These are phyloP conservation scores for Symbiodinium natans DNA, from an alignment of 73 alveolate genomes.

Conservation along the genomic window DNA sequence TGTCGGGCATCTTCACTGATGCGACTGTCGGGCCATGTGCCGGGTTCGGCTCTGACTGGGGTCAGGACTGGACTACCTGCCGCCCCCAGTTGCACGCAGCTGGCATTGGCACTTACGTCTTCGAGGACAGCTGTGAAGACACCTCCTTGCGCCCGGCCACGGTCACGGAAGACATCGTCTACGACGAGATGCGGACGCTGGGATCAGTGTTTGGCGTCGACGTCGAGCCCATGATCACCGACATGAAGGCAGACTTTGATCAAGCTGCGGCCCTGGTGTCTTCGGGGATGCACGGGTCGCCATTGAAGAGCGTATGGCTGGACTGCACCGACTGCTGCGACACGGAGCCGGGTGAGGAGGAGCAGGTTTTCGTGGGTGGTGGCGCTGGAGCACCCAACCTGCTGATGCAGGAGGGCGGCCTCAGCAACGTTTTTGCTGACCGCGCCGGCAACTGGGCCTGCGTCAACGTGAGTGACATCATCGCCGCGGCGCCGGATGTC, in stretches of 20 bases:
- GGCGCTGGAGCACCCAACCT: neutral
- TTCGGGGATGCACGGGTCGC: neutral
- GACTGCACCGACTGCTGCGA: constrained; percentile 9
- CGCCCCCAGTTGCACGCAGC: constrained; percentile 16
- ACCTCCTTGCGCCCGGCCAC: neutral
- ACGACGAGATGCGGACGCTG: neutral
- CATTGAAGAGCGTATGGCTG: constrained; percentile 30
- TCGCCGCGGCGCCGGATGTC: neutral
- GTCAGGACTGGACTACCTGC: neutral
- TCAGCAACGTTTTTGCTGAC: neutral
- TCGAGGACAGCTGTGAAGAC: constrained; percentile 17
- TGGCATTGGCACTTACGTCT: neutral
- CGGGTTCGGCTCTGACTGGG: constrained; percentile 1
- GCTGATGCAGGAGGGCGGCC: neutral
- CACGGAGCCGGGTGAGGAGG: constrained; percentile 14
- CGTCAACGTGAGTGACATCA: constrained; percentile 5
- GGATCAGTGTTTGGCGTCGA: neutral
- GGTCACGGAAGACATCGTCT: constrained; percentile 23
- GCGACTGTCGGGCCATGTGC: constrained; percentile 21
- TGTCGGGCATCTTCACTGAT: neutral
- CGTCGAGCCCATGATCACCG: neutral
- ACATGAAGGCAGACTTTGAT: constrained; percentile 9
- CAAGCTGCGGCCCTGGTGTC: neutral
- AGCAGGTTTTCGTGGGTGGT: neutral
- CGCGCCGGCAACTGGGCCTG: constrained; percentile 4